Conservation (phyloP, 768 basidiomycete species). For the Suillus sp. region DNA sequence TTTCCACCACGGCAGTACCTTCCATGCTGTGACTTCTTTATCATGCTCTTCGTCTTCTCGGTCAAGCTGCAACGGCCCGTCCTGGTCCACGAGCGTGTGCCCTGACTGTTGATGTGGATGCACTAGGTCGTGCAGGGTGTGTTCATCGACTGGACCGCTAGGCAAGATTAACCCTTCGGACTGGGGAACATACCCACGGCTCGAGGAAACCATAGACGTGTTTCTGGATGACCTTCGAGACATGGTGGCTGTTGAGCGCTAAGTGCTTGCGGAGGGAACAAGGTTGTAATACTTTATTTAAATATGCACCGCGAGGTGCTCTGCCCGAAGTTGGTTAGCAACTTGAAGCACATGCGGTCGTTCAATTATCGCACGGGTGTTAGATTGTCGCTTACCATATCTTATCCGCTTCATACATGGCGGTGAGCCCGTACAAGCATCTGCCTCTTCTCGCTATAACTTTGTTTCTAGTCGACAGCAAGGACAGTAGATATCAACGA, state of each 20-base stretch:
- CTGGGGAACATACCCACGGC: constrained; percentile 24
- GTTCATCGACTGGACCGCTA: constrained; percentile 48
- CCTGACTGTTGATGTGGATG: constrained; percentile 41
- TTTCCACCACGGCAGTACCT: constrained; percentile 69
- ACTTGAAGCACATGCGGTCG: too few relatives aligned
- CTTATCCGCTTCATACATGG: constrained; percentile 3
- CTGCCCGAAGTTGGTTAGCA: background rate
- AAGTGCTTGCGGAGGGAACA: background rate
- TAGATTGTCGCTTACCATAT: background rate
- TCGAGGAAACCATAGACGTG: constrained; percentile 24
- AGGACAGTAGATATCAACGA: constrained; percentile 84
- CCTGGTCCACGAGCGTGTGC: constrained; percentile 33
- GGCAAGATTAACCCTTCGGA: constrained; percentile 43
- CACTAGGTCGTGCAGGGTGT: constrained; percentile 48
- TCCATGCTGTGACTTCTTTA: constrained; percentile 28
- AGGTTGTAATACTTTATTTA: background rate
- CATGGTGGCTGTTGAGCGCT: constrained; percentile 21
- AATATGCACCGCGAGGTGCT: background rate
- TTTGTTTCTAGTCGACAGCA: constrained; percentile 5
- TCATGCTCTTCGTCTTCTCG: constrained; percentile 33
- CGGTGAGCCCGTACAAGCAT: background rate
- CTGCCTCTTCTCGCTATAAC: constrained; percentile 5
- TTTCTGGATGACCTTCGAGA: constrained; percentile 20
- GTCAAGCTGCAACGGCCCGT: constrained; percentile 17
- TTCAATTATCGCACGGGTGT: too few relatives aligned